Evolutionary conservation across 1,139 yeast genomes (phyloP), one percentile per base, ranked within the genome.

Genomic region (Candida sp.): DNA sequence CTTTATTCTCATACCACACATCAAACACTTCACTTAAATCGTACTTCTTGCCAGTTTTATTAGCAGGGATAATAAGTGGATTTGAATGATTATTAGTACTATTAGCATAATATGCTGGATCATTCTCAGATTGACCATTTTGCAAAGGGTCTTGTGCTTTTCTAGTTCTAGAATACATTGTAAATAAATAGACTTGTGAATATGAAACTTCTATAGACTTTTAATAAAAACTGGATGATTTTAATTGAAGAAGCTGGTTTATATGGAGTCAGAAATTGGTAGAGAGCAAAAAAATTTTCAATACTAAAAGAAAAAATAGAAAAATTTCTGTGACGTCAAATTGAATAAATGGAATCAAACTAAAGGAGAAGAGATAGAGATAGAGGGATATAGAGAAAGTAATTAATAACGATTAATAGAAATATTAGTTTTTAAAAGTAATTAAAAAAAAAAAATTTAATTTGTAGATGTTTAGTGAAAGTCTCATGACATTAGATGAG

Each of bases 11-110:
- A 30, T 68, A 61, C 77, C 82, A 82, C 19, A 81, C 75, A 33
- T 71, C 66, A 47, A 82, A 70, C 50, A 82, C 75, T 49, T 82
- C 81, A 32, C 75, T 73, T 60, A 80, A 66, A 11, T 77, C 56
- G 51, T 82, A 82, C 39, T 62, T 55, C 49, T 67, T 62, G 40
- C 74, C 62, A 22, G 63, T 68, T 43, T 60, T 61, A 50, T 73
- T 73, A 34, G 65, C 58, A 8, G 75, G 75, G 40, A 73, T 68
- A 41, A 64, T 55, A 29, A 43, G 40, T 15, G 19, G 19, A 35
- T 46, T 40, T 19, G 43, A 35, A 23, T 21, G 35, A 8, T 33
- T 39, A 38, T 15, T 40, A 42, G 22, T 45, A 9, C 25, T 29
- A 35, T 23, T 39, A 32, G 36, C 35, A 35, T 25, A 34, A 27